Percentiles rank a stretch among this genome's conserved stretches.
Evolutionary conservation across 345 rosid genomes (phyloP).

Genomic region (Durio zibethinus): DNA sequence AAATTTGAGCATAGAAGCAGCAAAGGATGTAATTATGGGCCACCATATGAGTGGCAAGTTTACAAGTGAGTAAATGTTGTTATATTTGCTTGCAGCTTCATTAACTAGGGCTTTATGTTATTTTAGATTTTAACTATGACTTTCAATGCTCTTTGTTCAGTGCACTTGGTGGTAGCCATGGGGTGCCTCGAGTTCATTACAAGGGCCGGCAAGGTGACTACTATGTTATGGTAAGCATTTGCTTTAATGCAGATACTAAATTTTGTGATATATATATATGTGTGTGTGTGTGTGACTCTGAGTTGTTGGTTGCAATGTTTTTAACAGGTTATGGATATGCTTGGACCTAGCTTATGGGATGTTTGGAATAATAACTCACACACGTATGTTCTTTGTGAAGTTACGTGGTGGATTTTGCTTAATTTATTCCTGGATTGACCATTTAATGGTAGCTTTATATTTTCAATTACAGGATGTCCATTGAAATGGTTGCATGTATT

Average conservation of each 20-base stretch:
- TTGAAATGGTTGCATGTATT: constrained; percentile 86
- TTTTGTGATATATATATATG: neutral
- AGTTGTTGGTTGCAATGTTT: neutral
- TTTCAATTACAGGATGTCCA: constrained; percentile 56
- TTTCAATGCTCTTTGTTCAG: constrained; percentile 31
- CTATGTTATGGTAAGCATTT: constrained; percentile 69
- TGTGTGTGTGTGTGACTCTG: constrained; percentile 12
- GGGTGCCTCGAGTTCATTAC: constrained; percentile 81
- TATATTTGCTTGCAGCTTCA: neutral
- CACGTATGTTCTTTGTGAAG: constrained; percentile 40
- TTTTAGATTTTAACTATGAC: neutral
- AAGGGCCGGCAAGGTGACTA: constrained; percentile 83
- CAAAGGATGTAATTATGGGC: constrained; percentile 93
- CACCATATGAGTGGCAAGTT: constrained; percentile 98
- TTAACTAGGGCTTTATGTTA: neutral
- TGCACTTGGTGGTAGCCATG: constrained; percentile 85
- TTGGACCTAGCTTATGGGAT: constrained; percentile 90
- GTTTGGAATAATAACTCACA: constrained; percentile 69
- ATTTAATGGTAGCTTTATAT: constrained; percentile 7
- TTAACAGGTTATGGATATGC: constrained; percentile 85
- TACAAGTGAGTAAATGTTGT: constrained; percentile 56
- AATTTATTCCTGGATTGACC: neutral
- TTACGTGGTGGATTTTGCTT: neutral
- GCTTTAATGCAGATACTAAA: neutral
- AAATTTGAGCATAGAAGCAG: constrained; percentile 92